Evolutionary conservation across 768 basidiomycete genomes (phyloP).

Genomic region (Rhodotorula taiwanensis): DNA sequence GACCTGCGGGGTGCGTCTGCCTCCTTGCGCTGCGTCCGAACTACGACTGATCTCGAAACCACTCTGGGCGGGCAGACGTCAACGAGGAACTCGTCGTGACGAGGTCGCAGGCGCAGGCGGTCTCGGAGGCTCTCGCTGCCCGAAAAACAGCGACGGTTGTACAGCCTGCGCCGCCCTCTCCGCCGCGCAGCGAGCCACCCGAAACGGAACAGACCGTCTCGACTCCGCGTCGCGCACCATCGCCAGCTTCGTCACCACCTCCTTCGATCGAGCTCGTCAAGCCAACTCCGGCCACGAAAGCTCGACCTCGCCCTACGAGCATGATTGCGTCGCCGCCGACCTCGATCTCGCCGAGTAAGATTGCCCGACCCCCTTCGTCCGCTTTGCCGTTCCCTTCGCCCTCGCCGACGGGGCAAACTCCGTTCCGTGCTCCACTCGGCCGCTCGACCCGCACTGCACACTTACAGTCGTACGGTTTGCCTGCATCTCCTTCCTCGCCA

Average conservation of each 20-base stretch:
- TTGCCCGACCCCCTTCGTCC: not conserved
- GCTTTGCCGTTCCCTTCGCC: not conserved
- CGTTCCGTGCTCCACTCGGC: conserved; percentile 1
- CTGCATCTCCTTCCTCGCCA: conserved; percentile 12
- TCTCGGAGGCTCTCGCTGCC: too few relatives aligned
- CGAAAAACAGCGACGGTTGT: too few relatives aligned
- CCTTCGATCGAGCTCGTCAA: conserved; percentile 16
- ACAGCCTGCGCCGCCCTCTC: too few relatives aligned
- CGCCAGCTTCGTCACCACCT: not conserved
- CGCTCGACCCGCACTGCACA: conserved; percentile 26
- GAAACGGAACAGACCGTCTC: too few relatives aligned
- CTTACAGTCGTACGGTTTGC: not conserved
- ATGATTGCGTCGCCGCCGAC: not conserved
- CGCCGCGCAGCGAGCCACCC: too few relatives aligned
- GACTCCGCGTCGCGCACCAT: not conserved
- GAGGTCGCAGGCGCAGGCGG: not conserved
- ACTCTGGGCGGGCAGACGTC: conserved; percentile 4
- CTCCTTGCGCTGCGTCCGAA: not conserved
- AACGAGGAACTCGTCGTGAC: conserved; percentile 26
- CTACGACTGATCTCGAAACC: not conserved
- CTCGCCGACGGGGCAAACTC: not conserved
- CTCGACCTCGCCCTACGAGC: not conserved
- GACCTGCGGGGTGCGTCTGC: conserved; percentile 70
- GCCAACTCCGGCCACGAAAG: conserved; percentile 1
- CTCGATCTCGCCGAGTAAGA: not conserved